Conservation (phyloP, 257 asterid genomes). For the Marsdenia floribunda region DNA sequence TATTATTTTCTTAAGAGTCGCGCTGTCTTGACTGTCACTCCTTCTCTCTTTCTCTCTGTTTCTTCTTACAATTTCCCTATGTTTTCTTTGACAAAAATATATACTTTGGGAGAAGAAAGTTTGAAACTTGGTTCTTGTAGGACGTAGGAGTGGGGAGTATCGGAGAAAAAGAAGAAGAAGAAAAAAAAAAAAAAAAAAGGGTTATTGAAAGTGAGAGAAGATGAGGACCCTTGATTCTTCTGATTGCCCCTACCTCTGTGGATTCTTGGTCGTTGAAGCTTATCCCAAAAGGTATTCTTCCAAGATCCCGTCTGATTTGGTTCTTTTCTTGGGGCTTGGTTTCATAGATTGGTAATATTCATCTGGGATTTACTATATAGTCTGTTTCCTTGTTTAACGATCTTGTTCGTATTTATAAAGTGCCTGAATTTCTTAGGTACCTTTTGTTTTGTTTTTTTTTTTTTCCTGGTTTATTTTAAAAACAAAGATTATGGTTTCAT, state of each 20-base stretch:
- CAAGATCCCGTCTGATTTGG: conserved; percentile 95
- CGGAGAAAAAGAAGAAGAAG: no score
- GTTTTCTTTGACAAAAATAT: conserved; percentile 11
- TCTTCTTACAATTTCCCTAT: not conserved
- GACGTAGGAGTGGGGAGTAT: no score
- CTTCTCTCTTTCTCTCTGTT: not conserved
- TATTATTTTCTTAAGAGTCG: not conserved
- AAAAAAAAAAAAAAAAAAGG: not conserved
- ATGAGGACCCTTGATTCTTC: conserved; percentile 57
- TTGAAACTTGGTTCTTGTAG: conserved; percentile 10
- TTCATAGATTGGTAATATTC: conserved; percentile 89
- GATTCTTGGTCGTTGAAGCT: conserved; percentile 85
- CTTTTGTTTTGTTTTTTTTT: not conserved
- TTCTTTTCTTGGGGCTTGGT: conserved; percentile 92
- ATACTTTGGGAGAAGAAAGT: conserved; percentile 4
- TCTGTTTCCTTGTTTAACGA: not conserved
- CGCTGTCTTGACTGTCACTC: not conserved
- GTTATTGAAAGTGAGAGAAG: conserved; percentile 34
- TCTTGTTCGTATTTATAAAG: conserved; percentile 10
- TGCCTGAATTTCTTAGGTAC: conserved; percentile 21
- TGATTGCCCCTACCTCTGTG: conserved; percentile 43
- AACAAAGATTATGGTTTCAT: conserved; percentile 28
- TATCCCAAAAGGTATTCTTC: conserved; percentile 96
- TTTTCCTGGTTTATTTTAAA: not conserved
- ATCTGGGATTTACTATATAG: not conserved